phyloP scores from a whole-genome alignment of 2,329 filamentous ascomycete species.

The Penicillium sp. region DNA sequence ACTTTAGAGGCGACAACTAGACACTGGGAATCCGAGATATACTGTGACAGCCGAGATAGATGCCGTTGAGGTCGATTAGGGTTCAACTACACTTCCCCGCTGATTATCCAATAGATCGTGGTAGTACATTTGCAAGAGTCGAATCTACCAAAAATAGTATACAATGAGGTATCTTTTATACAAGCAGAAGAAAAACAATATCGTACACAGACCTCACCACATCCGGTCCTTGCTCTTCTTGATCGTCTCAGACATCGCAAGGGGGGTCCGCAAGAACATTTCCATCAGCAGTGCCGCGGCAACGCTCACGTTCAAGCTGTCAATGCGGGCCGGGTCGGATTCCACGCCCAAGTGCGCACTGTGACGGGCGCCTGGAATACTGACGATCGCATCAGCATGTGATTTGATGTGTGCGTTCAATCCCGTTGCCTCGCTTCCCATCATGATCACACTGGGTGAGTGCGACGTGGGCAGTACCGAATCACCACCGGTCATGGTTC shows the following conservation, averaged over 20 bases:
- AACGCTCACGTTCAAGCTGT: conserved; percentile 92
- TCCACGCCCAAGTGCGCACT: conserved; percentile 39
- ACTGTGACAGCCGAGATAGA: neutral
- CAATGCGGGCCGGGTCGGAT: conserved; percentile 59
- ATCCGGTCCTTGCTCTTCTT: conserved; percentile 22
- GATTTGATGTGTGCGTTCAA: conserved; percentile 65
- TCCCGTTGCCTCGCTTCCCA: conserved; percentile 81
- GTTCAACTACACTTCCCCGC: neutral
- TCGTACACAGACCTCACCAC: conserved; percentile 18
- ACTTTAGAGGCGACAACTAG: neutral
- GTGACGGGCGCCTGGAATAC: conserved; percentile 60
- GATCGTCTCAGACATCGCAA: conserved; percentile 25
- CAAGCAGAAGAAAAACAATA: conserved; percentile 4
- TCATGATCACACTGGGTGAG: conserved; percentile 73
- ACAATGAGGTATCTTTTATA: conserved; percentile 16
- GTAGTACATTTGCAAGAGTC: neutral
- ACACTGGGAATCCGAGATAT: too few relatives aligned
- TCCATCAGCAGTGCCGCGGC: conserved; percentile 71
- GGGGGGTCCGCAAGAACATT: conserved; percentile 40
- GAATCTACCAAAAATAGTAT: conserved; percentile 5
- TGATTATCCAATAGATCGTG: neutral
- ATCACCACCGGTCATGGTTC: conserved; percentile 8
- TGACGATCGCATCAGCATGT: conserved; percentile 63
- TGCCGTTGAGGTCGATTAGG: neutral
- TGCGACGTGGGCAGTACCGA: conserved; percentile 52